phyloP scores from a whole-genome alignment of 495 filamentous ascomycete species.

The Lophium mytilinum region DNA sequence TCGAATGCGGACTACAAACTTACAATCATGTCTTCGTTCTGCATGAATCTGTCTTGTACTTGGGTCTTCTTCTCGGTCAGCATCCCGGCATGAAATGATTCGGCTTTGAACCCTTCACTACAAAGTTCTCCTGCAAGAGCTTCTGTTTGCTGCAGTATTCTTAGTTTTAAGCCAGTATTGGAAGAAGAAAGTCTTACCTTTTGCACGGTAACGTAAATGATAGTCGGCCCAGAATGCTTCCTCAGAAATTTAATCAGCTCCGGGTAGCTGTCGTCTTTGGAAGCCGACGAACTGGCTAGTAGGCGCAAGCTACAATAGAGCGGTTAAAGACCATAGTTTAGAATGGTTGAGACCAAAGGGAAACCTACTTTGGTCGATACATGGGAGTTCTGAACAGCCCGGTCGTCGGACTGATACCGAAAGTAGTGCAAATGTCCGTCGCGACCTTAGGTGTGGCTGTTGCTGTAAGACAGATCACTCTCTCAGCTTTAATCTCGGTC shows the following conservation, averaged over 20 bases:
- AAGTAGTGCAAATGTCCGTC: conserved; percentile 45
- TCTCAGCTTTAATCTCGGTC: conserved; percentile 47
- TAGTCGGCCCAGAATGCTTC: conserved; percentile 43
- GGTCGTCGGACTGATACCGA: conserved; percentile 38
- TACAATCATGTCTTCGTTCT: conserved; percentile 36
- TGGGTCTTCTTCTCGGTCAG: conserved; percentile 32
- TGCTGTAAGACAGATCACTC: conserved; percentile 50
- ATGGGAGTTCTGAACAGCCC: conserved; percentile 49
- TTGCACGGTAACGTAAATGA: conserved; percentile 45
- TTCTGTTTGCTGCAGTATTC: conserved; percentile 36
- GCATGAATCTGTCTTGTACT: conserved; percentile 49
- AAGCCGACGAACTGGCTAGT: conserved; percentile 39
- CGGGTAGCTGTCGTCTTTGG: conserved; percentile 36
- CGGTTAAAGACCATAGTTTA: conserved; percentile 27
- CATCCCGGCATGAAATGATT: conserved; percentile 49
- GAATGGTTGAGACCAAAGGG: background rate
- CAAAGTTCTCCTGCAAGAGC: conserved; percentile 33
- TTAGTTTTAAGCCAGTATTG: background rate
- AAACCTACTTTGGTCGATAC: conserved; percentile 42
- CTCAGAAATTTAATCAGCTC: conserved; percentile 41
- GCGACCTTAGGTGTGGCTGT: conserved; percentile 50
- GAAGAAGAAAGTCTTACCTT: conserved; percentile 8
- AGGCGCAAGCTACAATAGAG: conserved; percentile 22
- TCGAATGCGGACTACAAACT: background rate
- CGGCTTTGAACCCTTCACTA: conserved; percentile 34